phyloP scores from a whole-genome alignment of 2,329 filamentous ascomycete species.

The Curvularia eragrostidis region DNA sequence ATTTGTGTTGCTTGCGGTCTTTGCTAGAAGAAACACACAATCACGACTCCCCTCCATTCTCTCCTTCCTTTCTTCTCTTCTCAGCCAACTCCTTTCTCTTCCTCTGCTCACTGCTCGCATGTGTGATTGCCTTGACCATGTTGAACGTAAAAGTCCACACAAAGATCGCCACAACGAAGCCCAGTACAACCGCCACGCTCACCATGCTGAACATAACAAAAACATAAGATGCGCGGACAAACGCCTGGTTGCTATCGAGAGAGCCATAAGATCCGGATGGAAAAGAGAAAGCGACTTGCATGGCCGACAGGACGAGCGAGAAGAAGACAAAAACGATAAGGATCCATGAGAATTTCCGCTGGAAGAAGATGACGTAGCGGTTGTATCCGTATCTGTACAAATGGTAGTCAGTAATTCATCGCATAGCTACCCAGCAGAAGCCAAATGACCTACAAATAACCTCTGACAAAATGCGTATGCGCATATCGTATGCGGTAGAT shows the following conservation, averaged over 20 bases:
- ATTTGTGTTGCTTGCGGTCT: not conserved
- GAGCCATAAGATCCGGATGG: not conserved
- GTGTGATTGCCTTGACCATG: conserved; percentile 45
- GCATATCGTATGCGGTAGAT: conserved; percentile 46
- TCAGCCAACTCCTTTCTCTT: conserved; percentile 22
- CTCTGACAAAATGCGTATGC: conserved; percentile 46
- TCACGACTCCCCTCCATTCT: not conserved
- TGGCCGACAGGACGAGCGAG: conserved; percentile 45
- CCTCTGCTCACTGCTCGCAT: conserved; percentile 48
- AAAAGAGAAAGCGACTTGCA: conserved; percentile 45
- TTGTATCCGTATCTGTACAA: conserved; percentile 46
- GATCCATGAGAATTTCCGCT: conserved; percentile 49
- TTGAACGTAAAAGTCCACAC: conserved; percentile 45
- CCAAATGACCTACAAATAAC: conserved; percentile 34
- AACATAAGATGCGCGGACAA: conserved; percentile 37
- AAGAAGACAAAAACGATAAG: conserved; percentile 50
- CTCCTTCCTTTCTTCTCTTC: conserved; percentile 9
- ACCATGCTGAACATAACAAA: conserved; percentile 49
- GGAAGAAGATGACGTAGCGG: conserved; percentile 50
- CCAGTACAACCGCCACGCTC: conserved; percentile 38
- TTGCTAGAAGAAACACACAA: not conserved
- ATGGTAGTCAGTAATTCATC: not conserved
- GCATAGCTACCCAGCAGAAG: not conserved
- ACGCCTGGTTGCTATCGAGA: conserved; percentile 31
- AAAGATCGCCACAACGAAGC: conserved; percentile 38